Conservation (phyloP, 192 early-diverging fungal species). For the Gigaspora rosea region DNA sequence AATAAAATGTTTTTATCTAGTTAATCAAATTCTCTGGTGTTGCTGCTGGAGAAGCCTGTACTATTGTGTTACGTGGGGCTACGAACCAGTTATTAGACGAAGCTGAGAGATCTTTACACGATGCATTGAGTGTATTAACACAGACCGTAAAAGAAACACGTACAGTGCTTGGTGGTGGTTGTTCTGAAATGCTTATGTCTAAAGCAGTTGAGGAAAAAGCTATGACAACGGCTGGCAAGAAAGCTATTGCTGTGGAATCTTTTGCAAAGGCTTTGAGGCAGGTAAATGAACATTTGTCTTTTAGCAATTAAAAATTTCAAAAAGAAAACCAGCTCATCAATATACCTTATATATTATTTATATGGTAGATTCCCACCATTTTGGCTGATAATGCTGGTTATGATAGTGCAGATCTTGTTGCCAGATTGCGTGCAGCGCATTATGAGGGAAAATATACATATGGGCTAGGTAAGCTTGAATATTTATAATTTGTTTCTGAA, state of each 20-base stretch:
- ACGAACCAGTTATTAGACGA: conserved; percentile 95
- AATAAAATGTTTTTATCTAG: conserved; percentile 27
- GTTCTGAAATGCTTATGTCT: conserved; percentile 97
- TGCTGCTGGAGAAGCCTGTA: conserved; percentile 95
- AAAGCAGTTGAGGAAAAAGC: conserved; percentile 95
- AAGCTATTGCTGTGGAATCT: conserved; percentile 91
- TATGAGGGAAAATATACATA: conserved; percentile 74
- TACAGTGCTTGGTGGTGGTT: conserved; percentile 94
- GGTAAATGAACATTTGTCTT: background rate
- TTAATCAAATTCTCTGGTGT: conserved; percentile 97
- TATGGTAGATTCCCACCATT: conserved; percentile 90
- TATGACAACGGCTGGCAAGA: conserved; percentile 89
- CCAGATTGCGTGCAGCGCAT: conserved; percentile 91
- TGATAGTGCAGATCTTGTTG: conserved; percentile 91
- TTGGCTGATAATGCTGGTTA: conserved; percentile 97
- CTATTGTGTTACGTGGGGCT: conserved; percentile 95
- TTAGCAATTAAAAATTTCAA: no score
- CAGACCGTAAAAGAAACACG: conserved; percentile 94
- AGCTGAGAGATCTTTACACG: conserved; percentile 95
- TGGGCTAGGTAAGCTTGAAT: conserved; percentile 63
- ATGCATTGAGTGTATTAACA: conserved; percentile 92
- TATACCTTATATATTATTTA: no score
- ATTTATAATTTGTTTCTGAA: no score
- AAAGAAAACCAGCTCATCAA: no score
- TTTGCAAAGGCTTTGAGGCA: conserved; percentile 90